Evolutionary conservation across 2,329 filamentous ascomycete species (phyloP), one percentile per base, ranked within the genome.

Genomic region (Neonectria neomacrospora): DNA sequence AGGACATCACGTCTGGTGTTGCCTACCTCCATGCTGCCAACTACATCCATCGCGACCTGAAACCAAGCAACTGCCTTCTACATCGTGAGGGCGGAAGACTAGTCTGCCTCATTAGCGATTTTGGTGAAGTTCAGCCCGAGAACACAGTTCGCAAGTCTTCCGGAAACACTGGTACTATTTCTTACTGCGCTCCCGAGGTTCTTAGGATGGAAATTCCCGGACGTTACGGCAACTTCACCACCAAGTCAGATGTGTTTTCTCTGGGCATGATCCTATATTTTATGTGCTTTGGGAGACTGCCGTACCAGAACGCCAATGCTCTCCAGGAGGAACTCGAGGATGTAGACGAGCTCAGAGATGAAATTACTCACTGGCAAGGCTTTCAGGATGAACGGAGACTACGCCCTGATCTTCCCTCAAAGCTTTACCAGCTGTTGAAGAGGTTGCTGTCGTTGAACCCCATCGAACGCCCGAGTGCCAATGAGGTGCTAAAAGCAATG

Each of bases 211-310:
- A 89, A 0, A 84, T 83, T 0, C 84, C 83, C 28, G 95, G 95
- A 0, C 86, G 86, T 1, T 95, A 92, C 71, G 94, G 92, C 8
- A 97, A 98, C 75, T 99, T 99, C 73, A 97, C 94, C 0, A 94
- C 93, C 26, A 99, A 98, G 75, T 97, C 94, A 0, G 96, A 99
- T 74, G 91, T 99, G n/a, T 99, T 99, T 78, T 97, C 94, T 1
- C 82, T 99, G 0, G 96, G 96, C 52, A 97, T 99, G 95, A 98
- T 98, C 59, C 85, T 99, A 3, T 97, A 98, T 77, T 99, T 99
- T 75, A 91, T 99, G 85, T 99, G 96, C 76, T 99, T 99, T 75
- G 93, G 91, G 1, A 86, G 90, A 50, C 84, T 99, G 11, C 96
- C 96, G 0, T 99, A 98, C 75, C 84, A 81, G 23, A 92, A 91